Evolutionary conservation across 257 asterid species (phyloP).

Genomic region (Jaltomata sinuosa): DNA sequence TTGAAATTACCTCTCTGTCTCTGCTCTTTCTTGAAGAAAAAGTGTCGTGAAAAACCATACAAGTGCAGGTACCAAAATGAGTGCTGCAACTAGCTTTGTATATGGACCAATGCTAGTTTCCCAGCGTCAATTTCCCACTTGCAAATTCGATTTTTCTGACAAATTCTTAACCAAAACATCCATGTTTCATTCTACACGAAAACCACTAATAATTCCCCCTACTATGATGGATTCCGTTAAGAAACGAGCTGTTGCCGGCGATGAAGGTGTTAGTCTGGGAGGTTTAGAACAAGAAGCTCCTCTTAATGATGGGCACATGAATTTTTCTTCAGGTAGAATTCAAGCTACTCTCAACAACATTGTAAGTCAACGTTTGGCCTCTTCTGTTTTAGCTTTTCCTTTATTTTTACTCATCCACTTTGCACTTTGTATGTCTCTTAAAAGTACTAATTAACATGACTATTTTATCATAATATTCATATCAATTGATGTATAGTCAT

Average conservation of each 20-base stretch:
- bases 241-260: slow-evolving; percentile 12
- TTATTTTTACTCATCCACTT: too few species aligned
- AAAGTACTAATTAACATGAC: too few species aligned
- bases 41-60: neutral
- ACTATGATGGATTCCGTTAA: slow-evolving; percentile 14
- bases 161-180: neutral
- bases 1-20: too few species aligned
- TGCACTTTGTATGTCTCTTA: too few species aligned
- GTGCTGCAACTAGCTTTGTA: neutral
- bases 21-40: neutral
- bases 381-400: too few species aligned
- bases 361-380: slow-evolving; percentile 21
- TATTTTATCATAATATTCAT: too few species aligned
- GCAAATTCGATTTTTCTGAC: neutral
- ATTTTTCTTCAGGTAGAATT: slow-evolving; percentile 20
- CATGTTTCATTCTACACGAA: neutral
- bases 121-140: neutral
- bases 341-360: slow-evolving; percentile 45
- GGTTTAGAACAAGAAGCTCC: slow-evolving; percentile 47
- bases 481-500: too few species aligned
- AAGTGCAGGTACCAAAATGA: neutral
- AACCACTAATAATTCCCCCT: neutral
- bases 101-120: neutral
- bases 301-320: slow-evolving; percentile 22
- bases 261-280: slow-evolving; percentile 13